Evolutionary conservation across 2,329 filamentous ascomycete species (phyloP), one percentile per base, ranked within the genome.

Genomic region (Ceratocystis papillata): DNA sequence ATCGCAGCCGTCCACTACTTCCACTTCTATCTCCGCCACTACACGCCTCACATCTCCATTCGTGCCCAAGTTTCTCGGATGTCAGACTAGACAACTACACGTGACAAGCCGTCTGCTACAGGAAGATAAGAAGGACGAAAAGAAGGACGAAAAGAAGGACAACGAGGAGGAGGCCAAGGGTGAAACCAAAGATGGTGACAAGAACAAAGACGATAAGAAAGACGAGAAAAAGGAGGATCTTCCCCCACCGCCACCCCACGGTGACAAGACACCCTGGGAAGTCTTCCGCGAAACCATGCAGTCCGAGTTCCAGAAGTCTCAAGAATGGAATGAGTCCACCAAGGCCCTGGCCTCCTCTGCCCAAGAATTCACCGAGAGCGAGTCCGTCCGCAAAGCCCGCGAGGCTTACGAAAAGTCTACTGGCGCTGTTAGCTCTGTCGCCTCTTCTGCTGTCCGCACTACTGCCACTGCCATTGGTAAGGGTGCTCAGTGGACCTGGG

Each of bases 291-390:
- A 99, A 74, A 99, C 94, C n/a, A 84, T 99, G 77, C 85, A 90
- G 75, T 83, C 81, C 67, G 94, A 99, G 77, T 96, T 99, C 78
- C 91, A 96, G 76, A 89, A 90, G 64, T 97, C 92, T 17, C 96
- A 97, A 74, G 94, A 99, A 76, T 99, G 94, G 94, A 96, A 99
- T 73, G 94, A 99, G 74, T 96, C 90, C 55, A 99, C 93, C 53
- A 97, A 99, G 79, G 90, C 94, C 70, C 83, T 99, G 53, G 89
- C 90, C 20, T 90, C 89, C 62, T 89, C 88, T 5, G 90, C 93
- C 20, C 88, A 96, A 73, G 87, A 96, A 72, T 94, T 99, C 73
- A 87, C 87, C 41, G 93, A 97, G 77, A 96, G 91, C 73, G 92
- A 96, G 73, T 89, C 87, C 20, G 89, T 99, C 17, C 87, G 90